phyloP scores from a whole-genome alignment of 768 basidiomycete genomes.

The Xerocomus spinulosus region DNA sequence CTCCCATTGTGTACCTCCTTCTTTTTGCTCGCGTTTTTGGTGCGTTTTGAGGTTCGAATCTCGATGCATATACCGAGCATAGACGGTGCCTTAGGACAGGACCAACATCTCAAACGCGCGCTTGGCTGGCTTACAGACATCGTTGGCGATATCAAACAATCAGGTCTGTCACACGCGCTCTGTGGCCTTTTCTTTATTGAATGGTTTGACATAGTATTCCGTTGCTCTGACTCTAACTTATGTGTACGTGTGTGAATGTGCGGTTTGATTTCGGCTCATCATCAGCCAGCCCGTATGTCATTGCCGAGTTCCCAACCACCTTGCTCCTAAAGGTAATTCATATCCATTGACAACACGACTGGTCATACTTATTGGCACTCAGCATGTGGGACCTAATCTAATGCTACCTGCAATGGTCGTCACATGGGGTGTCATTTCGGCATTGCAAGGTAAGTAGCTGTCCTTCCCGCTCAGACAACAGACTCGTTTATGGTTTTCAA shows the following conservation, averaged over 20 bases:
- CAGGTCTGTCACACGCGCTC: constrained; percentile 13
- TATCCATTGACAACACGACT: background rate
- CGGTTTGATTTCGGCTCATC: background rate
- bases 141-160: constrained; percentile 35
- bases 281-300: constrained; percentile 41
- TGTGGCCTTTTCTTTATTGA: background rate
- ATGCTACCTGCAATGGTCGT: constrained; percentile 58
- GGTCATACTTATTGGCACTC: background rate
- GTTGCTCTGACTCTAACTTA: constrained; percentile 29
- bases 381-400: constrained; percentile 48
- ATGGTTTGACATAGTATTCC: constrained; percentile 28
- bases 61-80: background rate
- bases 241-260: constrained; percentile 12
- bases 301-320: constrained; percentile 56
- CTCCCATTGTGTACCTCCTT: constrained; percentile 50
- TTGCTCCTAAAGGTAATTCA: constrained; percentile 47
- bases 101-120: constrained; percentile 57
- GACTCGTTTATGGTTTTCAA: constrained; percentile 11
- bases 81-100: constrained; percentile 25
- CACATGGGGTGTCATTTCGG: constrained; percentile 59
- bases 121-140: constrained; percentile 54
- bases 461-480: background rate
- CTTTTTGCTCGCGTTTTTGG: constrained; percentile 47
- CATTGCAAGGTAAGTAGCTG: constrained; percentile 46
- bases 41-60: constrained; percentile 23